Conservation (phyloP, 176 grass and related monocot genomes). For the Ananas comosus region DNA sequence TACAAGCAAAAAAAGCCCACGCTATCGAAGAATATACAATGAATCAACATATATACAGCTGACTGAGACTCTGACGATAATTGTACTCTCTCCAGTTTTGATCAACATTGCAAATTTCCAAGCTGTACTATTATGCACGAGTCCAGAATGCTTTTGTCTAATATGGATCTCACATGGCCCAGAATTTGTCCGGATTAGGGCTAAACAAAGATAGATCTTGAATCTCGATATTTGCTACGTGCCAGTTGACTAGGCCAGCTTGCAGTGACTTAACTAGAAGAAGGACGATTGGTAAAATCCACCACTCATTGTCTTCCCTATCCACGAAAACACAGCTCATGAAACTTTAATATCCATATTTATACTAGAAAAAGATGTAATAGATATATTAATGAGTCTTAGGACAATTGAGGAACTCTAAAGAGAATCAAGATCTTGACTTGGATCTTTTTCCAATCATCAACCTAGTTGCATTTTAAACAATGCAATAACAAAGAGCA, state of each 20-base stretch:
- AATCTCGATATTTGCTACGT: slow-evolving; percentile 81
- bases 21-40: not conserved
- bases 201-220: slow-evolving; percentile 74
- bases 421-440: not conserved
- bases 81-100: not conserved
- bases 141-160: not conserved
- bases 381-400: too few species aligned
- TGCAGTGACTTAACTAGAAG: slow-evolving; percentile 63
- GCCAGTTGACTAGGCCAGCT: slow-evolving; percentile 66
- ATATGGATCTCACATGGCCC: slow-evolving; percentile 42
- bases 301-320: slow-evolving; percentile 75
- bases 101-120: too few species aligned
- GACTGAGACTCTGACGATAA: not conserved
- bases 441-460: not conserved
- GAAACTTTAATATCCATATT: too few species aligned
- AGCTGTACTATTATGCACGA: not conserved
- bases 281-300: slow-evolving; percentile 60
- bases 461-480: not conserved
- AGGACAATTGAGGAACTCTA: not conserved
- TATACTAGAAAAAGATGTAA: too few species aligned
- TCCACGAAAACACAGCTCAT: slow-evolving; percentile 16
- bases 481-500: not conserved
- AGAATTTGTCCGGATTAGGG: slow-evolving; percentile 77
- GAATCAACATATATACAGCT: not conserved
- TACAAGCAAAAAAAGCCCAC: not conserved